Conservation (phyloP, 176 grass and related monocot genomes). For the Hsuehochloa calcarea region DNA sequence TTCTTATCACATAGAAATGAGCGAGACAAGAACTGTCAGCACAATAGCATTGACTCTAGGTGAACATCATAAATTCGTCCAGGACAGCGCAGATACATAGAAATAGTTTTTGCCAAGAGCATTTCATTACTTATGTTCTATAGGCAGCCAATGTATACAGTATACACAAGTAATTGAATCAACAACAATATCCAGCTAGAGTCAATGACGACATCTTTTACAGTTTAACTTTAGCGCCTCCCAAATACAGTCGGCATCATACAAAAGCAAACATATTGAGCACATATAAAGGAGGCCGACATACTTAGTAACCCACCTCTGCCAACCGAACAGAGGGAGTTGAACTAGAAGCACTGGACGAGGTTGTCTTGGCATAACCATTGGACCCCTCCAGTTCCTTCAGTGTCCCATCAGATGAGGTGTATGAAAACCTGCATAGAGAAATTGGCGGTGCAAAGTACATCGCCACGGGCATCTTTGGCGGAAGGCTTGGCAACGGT, state of each 20-base stretch:
- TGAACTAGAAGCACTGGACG: conserved; percentile 32
- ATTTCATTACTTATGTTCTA: conserved; percentile 27
- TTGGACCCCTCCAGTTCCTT: conserved; percentile 20
- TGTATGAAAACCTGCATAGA: conserved; percentile 51
- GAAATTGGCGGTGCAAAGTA: conserved; percentile 52
- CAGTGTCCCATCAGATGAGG: conserved; percentile 31
- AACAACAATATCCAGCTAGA: neutral
- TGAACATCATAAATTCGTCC: neutral
- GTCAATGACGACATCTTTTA: neutral
- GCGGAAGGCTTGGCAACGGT: conserved; percentile 52
- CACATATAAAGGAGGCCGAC: neutral
- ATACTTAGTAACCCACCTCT: conserved; percentile 30
- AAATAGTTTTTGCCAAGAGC: neutral
- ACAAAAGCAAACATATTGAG: conserved; percentile 17
- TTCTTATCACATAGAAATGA: neutral
- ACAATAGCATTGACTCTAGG: neutral
- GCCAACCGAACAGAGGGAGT: conserved; percentile 31
- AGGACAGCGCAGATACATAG: neutral
- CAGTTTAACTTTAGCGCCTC: conserved; percentile 23
- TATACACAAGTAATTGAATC: conserved; percentile 5
- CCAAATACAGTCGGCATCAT: conserved; percentile 26
- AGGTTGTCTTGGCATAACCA: conserved; percentile 27
- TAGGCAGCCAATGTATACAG: neutral
- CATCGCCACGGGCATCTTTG: conserved; percentile 61
- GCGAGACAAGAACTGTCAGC: neutral